Evolutionary conservation across 768 basidiomycete species (phyloP), one percentile per base, ranked within the genome.

Genomic region (Mycena epipterygia): DNA sequence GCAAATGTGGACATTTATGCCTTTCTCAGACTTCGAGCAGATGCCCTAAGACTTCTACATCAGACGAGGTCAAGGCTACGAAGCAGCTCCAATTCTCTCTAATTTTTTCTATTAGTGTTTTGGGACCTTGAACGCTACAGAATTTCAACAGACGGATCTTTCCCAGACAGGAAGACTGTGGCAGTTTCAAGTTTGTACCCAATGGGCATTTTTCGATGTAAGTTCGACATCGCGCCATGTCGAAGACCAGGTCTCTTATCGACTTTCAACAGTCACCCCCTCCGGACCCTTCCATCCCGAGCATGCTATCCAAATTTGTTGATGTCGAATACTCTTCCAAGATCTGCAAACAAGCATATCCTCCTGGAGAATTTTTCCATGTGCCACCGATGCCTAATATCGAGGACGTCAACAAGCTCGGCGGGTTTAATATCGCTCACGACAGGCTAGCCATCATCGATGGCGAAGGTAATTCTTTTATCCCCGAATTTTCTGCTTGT

Each of bases 191-290:
- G 94, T 95, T 61, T 96, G 95, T 83, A 96, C 94, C 0, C 90
- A 97, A 75, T 98, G 97, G 97, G 97, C 95, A 5, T 99, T 95
- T 80, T 96, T 97, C 78, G 91, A 87, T 35, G 95, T 93, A 75
- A 39, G 89, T 77, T 49, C 44, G 32, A 48, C 27, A 32, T 46
- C 27, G 46, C 44, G 56, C 64, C 29, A 39, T 64, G 52, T 55
- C 41, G 25, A 51, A 37, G 49, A 44, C 49, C 61, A 46, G 55
- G 56, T 58, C 55, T 57, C 46, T 58, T 33, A 59, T 60, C 49
- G 37, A 52, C 37, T 59, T 41, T 52, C 53, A 29, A 60, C 67
- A 27, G 25, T 37, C 35, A 30, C 41, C 48, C 56, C 58, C 51
- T 32, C 46, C 37, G 13, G 41, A 56, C 49, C 19, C 11, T 60